Base-by-base conservation (phyloP, 768 basidiomycete genomes). In the Scleroderma citrinum region DNA sequence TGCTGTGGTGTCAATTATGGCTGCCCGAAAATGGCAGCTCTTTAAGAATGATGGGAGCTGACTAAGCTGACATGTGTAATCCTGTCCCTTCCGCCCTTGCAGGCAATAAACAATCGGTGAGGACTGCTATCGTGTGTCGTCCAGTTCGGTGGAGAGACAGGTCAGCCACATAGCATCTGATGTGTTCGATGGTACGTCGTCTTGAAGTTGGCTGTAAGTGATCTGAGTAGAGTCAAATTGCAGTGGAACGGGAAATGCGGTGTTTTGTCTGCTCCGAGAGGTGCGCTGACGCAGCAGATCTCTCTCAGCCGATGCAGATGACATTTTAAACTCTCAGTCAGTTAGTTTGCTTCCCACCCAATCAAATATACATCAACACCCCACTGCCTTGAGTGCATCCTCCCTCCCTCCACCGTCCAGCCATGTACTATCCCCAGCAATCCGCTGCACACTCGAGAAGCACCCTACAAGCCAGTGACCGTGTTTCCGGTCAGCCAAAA, bases 391-490 rank as follows among this genome's bases (percentile, higher is more conserved):
- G 26, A 4, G 8, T 8, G 5, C 26, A 29, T 34, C 44, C 34
- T 38, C 46, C 49, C 40, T 30, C 24, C 42, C 20, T 35, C 31
- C 51, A 12, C 20, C 38, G 26, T 35, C 21, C 43, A 34, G 8
- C 21, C 16, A 55, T 57, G 53, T 57, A 55, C 43, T 44, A 55
- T 37, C 48, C 41, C 26, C 55, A 48, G n/a, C 53, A 51, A 19
- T 30, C 49, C 21, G 49, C 50, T 14, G 51, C 54, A 12, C 37
- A 55, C 7, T 40, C 48, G 16, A 47, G 53, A 20, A 40, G 48
- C 44, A 40, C 38, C 41, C 39, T 19, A 21, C 51, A 17, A 37
- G 21, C 45, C 30, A 44, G 34, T 40, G 42, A 20, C 31, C 35
- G 24, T 47, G 43, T 43, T 5, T 13, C 41, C 7, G 43, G 44